Base-by-base conservation (phyloP, 177 flowering plant genomes). In the Vitis hybrid region DNA sequence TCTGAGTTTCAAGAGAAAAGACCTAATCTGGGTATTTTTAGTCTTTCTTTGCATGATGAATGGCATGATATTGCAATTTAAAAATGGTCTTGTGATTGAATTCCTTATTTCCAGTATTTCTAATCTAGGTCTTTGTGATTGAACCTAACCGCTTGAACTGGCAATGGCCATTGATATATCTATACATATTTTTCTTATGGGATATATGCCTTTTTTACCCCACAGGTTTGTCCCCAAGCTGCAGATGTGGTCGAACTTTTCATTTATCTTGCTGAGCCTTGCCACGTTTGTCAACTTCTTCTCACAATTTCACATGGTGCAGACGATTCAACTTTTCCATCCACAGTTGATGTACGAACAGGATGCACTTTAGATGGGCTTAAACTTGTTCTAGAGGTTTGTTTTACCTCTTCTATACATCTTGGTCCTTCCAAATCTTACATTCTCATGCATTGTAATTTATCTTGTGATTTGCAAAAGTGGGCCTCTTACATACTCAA, bases 281-380 rank as follows among this genome's bases (percentile, higher is more conserved):
- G 98, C 80, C 99, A 93, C 85, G 98, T 85, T 72, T 91, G 97
- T 72, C 96, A 96, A 85, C 97, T 96, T 79, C 97, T 96, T 77
- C 91, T 96, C 70, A 93, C 97, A 56, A 75, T 93, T 79, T 83
- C 94, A 40, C 97, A 93, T 81, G 97, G 97, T 73, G 97, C 90
- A 75, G 95, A 96, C 80, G 95, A 90, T 86, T 84, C 93, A 78
- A 92, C 94, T 30, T 93, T 79, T 83, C 99, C 99, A 69, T 81
- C 91, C 30, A 80, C 87, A 32, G 85, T 93, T 82, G 99, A 96
- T 83, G 89, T 96, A 70, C 84, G 95, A 74, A 91, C 95, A 21
- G 99, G 99, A 48, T 82, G 83, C 64, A 66, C 71, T 79, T 61
- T 96, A 57, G 99, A 93, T 77, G 88, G 83, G 69, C 98, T 96